phyloP scores from a whole-genome alignment of 2,329 filamentous ascomycete species.

The Arthrobotrys pseudoclavata region DNA sequence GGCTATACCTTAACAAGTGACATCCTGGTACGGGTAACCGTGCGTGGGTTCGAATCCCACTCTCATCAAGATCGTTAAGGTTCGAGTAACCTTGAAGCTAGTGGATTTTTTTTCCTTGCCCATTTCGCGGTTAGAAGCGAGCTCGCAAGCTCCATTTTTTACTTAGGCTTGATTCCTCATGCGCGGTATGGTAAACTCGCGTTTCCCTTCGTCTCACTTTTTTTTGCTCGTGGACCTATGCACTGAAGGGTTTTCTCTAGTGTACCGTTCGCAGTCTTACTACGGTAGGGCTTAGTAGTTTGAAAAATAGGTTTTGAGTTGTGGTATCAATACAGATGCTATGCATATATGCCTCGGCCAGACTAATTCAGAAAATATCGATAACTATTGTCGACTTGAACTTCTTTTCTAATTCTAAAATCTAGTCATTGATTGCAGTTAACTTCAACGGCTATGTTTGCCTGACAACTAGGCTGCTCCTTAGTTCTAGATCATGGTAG shows the following conservation, averaged over 20 bases:
- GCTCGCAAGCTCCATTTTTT: neutral
- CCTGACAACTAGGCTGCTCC: neutral
- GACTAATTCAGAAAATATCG: too few relatives aligned
- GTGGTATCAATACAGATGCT: too few relatives aligned
- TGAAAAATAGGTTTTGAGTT: too few relatives aligned
- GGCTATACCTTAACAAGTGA: conserved; percentile 59
- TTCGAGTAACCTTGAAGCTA: conserved; percentile 3
- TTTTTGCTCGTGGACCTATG: too few relatives aligned
- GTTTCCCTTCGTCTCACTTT: neutral
- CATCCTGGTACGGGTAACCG: conserved; percentile 60
- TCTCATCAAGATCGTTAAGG: conserved; percentile 56
- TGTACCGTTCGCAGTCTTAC: too few relatives aligned
- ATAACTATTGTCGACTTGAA: too few relatives aligned
- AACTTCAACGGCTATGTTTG: too few relatives aligned
- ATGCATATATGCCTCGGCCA: too few relatives aligned
- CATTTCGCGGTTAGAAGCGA: neutral
- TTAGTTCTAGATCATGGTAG: neutral
- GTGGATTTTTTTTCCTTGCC: conserved; percentile 18
- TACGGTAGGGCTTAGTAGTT: too few relatives aligned
- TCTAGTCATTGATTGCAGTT: too few relatives aligned
- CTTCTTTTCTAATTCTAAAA: too few relatives aligned
- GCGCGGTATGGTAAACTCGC: neutral
- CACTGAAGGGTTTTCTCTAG: too few relatives aligned
- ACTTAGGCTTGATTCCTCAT: neutral
- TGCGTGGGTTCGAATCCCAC: conserved; percentile 61